Conservation (phyloP, 495 filamentous ascomycete genomes). For the Extremus antarcticus region DNA sequence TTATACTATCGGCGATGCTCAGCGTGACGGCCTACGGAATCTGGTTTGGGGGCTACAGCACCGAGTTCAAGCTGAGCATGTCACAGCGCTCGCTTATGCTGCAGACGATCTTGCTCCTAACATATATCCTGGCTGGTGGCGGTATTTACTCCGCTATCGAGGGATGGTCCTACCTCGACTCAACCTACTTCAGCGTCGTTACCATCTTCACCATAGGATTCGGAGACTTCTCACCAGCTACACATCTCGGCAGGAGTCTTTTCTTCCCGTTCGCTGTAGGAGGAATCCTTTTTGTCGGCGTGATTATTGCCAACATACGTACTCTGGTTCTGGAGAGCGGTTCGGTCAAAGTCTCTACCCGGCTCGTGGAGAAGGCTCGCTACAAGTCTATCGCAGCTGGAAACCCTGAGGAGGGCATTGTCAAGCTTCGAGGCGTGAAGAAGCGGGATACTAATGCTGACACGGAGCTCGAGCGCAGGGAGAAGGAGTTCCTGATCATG, state of each 20-base stretch:
- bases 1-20: conserved; percentile 60
- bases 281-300: conserved; percentile 69
- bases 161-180: conserved; percentile 65
- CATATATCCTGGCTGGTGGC: conserved; percentile 63
- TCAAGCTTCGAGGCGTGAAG: conserved; percentile 39
- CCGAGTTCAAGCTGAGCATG: conserved; percentile 59
- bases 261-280: conserved; percentile 69
- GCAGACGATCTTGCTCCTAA: conserved; percentile 66
- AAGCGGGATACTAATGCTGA: conserved; percentile 20
- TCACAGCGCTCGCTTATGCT: conserved; percentile 76
- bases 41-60: conserved; percentile 47
- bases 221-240: conserved; percentile 49
- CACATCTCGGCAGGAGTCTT: conserved; percentile 52
- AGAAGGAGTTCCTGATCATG: conserved; percentile 74
- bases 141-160: conserved; percentile 60
- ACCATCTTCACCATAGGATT: conserved; percentile 78
- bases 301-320: conserved; percentile 67
- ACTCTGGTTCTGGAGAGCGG: conserved; percentile 65
- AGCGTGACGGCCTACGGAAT: conserved; percentile 56
- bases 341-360: conserved; percentile 53
- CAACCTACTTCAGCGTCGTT: conserved; percentile 69
- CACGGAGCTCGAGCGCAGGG: conserved; percentile 40
- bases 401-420: conserved; percentile 34
- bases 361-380: conserved; percentile 60
- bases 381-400: conserved; percentile 42